A percentile compares a stretch with the other conserved stretches of the same genome.
Evolutionary conservation across 2,329 filamentous ascomycete species (phyloP).

Genomic region (Colletotrichum salicis): DNA sequence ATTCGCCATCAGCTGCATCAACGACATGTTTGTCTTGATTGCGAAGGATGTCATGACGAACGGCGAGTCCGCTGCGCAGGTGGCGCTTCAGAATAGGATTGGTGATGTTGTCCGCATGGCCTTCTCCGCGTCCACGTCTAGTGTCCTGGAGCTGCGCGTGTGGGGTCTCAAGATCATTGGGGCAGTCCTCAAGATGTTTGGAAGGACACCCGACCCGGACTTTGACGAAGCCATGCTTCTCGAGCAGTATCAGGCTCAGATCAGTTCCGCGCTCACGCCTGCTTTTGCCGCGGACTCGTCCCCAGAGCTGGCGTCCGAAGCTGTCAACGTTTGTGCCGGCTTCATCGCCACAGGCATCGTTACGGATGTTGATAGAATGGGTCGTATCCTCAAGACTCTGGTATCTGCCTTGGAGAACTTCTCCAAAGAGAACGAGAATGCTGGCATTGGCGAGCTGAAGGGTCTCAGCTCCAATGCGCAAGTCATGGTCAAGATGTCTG

Average conservation of each 20-base stretch:
- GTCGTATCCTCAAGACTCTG: slow-evolving; percentile 92
- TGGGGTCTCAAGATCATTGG: slow-evolving; percentile 95
- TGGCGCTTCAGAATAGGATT: slow-evolving; percentile 82
- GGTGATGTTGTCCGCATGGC: slow-evolving; percentile 96
- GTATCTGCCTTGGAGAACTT: slow-evolving; percentile 94
- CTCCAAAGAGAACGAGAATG: slow-evolving; percentile 80
- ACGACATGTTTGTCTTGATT: slow-evolving; percentile 82
- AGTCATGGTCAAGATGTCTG: slow-evolving; percentile 98
- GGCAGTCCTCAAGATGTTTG: slow-evolving; percentile 93
- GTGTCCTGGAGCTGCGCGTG: slow-evolving; percentile 88
- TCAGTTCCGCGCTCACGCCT: slow-evolving; percentile 93
- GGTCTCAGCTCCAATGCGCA: slow-evolving; percentile 94
- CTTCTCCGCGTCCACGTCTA: slow-evolving; percentile 95
- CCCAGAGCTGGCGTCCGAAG: slow-evolving; percentile 93
- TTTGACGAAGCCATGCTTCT: slow-evolving; percentile 97
- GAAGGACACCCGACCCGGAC: slow-evolving; percentile 93
- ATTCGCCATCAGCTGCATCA: slow-evolving; percentile 90
- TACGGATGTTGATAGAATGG: slow-evolving; percentile 98
- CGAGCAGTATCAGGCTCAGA: slow-evolving; percentile 98
- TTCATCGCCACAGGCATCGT: slow-evolving; percentile 98
- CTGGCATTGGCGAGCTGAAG: slow-evolving; percentile 90
- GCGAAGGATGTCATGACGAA: slow-evolving; percentile 82
- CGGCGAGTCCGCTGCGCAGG: slow-evolving; percentile 80
- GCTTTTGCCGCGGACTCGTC: slow-evolving; percentile 97
- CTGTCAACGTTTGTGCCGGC: slow-evolving; percentile 96